Evolutionary conservation across 2,329 filamentous ascomycete species (phyloP), one percentile per base, ranked within the genome.

Genomic region (Ceratocystis papillata): DNA sequence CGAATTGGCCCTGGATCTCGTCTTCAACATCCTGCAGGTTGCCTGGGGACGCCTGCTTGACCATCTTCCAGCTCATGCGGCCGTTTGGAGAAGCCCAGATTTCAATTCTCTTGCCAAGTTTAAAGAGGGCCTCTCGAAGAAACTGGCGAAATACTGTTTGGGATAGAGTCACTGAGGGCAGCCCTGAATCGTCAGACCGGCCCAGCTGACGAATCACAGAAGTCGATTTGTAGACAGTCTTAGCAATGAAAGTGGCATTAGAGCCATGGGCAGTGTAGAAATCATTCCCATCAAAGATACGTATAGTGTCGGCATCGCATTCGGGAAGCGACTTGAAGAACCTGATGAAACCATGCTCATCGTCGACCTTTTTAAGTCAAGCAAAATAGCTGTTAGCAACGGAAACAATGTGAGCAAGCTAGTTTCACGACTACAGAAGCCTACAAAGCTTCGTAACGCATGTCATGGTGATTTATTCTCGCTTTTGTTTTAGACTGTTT

Each of bases 21-120:
- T 99, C 94, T 75, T 99, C 94, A 25, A 99, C 88, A 72, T 96
- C 93, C 75, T 99, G 94, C 28, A 99, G 77, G 75, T 99, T 99
- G 30, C 94, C 95, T 0, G 94, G 94, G 4, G 93, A 97, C 4
- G 94, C 92, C 74, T 94, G 88, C 76, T 97, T 97, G 68, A 81
- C 81, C 68, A 96, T 79, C 74, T 94, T 95, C 93, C 94, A 99
- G 72, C 90, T 89, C 81, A 90, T 94, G 50, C 90, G 86, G 5
- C 88, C 85, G 20, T 81, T 86, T 1, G 81, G 79, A 48, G 86
- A 91, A 67, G 87, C 85, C 84, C 90, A 96, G 69, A 99, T 90
- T 75, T 99, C 93, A 68, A 99, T 79, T 57, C 93, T 84, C 77
- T 94, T 96, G 70, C 93, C 89, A 0, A 96, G 79, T 73, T 90